Evolutionary conservation across 192 early-diverging fungal genomes (phyloP).

Genomic region (Linnemannia zychae): DNA sequence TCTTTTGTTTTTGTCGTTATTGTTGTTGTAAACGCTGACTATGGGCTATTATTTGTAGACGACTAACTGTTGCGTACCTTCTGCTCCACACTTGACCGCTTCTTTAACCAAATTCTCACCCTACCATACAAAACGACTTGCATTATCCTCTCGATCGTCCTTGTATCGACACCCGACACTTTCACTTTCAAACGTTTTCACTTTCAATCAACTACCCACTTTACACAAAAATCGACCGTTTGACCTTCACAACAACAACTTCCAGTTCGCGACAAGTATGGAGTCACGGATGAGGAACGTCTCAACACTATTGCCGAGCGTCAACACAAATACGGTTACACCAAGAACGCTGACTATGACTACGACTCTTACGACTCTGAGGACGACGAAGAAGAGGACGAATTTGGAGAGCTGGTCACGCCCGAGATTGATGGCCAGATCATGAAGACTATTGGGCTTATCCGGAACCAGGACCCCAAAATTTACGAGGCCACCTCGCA

Average conservation of each 20-base stretch:
- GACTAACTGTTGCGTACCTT: background rate
- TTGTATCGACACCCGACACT: no score
- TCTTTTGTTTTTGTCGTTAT: conserved; percentile 18
- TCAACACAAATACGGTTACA: conserved; percentile 59
- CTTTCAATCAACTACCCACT: background rate
- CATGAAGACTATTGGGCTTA: conserved; percentile 89
- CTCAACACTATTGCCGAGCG: conserved; percentile 46
- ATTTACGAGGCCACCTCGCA: conserved; percentile 83
- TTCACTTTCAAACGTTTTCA: background rate
- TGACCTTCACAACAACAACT: background rate
- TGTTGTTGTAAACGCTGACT: background rate
- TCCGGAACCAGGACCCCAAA: conserved; percentile 80
- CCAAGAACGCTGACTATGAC: conserved; percentile 59
- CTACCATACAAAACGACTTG: background rate
- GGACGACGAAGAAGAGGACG: conserved; percentile 83
- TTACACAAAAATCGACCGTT: background rate
- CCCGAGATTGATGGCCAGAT: conserved; percentile 94
- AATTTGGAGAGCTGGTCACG: conserved; percentile 84
- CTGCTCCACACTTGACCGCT: background rate
- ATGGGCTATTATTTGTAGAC: conserved; percentile 3
- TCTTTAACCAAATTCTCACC: background rate
- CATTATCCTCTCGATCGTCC: background rate
- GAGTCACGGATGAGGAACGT: conserved; percentile 55
- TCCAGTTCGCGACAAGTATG: conserved; percentile 75
- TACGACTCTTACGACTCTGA: conserved; percentile 72